Evolutionary conservation across 148 eudicot species (phyloP), one percentile per base, ranked within the genome.

Genomic region (Tetragonia tetragonoides): DNA sequence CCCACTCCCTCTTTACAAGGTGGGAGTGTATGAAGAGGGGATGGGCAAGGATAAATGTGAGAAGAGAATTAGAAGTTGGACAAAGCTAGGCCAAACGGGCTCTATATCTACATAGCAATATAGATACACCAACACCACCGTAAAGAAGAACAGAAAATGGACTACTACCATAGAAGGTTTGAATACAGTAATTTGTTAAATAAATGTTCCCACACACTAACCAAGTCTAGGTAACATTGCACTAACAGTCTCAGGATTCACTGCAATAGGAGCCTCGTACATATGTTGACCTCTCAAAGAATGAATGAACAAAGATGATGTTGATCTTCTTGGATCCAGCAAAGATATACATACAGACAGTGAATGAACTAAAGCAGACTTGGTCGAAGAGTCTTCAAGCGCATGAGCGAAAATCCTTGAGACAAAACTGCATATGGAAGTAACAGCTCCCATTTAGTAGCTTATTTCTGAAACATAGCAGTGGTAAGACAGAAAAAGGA

Each of bases 191-290:
- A 44, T 77, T 10, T 57, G 7, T 67, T 15, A 73, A 18, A 5
- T 28, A 80, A 68, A 23, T 34, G 68, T 59, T 53, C 57, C 46
- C 40, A 23, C 42, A 79, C 14, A 82, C 92, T 85, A 77, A 95
- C 99, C 97, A 81, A 95, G 97, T 89, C 89, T 93, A 63, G 99
- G 97, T 76, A 95, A 81, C 99, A 95, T 95, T 78, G 99, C 97
- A 70, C 84, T 85, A 81, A 95, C 92, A 78, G 99, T 95, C 78
- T 95, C 97, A 61, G 92, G 86, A 86, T 89, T 89, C 23, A 86
- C 89, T 73, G 90, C 87, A 70, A 86, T 66, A 54, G 93, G 93
- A 64, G 97, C 81, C 87, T 95, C 99, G 57, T 85, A 87, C 79
- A 88, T 82, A 79, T 91, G 97, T 79, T 93, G 99, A 83, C 85